These are phyloP conservation scores for Hygrophila difformis DNA, from an alignment of 257 asterid genomes.

Conservation along the genomic window DNA sequence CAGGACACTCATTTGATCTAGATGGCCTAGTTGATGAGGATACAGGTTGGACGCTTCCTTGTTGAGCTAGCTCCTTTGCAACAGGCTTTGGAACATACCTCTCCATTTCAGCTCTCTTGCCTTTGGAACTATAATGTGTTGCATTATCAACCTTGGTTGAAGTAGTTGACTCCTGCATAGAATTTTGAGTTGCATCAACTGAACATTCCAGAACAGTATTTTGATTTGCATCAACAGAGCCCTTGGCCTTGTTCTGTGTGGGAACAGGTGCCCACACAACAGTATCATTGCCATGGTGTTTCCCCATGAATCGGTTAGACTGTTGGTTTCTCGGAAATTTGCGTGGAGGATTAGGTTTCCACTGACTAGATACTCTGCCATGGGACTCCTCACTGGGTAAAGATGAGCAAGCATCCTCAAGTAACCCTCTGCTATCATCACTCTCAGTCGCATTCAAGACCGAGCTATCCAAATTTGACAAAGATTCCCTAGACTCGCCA, in stretches of 20 bases:
- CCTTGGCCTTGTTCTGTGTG: constrained; percentile 50
- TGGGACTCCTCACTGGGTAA: constrained; percentile 44
- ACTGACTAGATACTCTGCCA: constrained; percentile 36
- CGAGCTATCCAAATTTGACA: constrained; percentile 26
- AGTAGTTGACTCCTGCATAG: constrained; percentile 26
- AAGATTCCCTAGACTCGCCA: constrained; percentile 29
- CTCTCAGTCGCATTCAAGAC: constrained; percentile 26
- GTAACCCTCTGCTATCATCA: constrained; percentile 27
- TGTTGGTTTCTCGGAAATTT: constrained; percentile 54
- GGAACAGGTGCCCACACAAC: constrained; percentile 94
- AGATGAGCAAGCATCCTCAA: constrained; percentile 32
- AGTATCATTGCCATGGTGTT: constrained; percentile 47
- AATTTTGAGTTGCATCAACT: constrained; percentile 36
- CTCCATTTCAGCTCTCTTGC: constrained; percentile 97
- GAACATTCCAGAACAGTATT: constrained; percentile 29
- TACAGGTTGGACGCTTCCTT: constrained; percentile 33
- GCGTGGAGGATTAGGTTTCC: constrained; percentile 58
- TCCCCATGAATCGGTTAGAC: constrained; percentile 47
- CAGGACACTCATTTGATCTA: constrained; percentile 29
- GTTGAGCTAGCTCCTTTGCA: constrained; percentile 87
- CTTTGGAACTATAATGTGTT: constrained; percentile 47
- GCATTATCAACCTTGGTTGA: constrained; percentile 31
- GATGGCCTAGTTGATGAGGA: constrained; percentile 26
- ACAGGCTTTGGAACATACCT: constrained; percentile 92
- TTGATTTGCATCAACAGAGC: constrained; percentile 36